Evolutionary conservation across 2,329 filamentous ascomycete species (phyloP).

Genomic region (Pezicula radicicola): DNA sequence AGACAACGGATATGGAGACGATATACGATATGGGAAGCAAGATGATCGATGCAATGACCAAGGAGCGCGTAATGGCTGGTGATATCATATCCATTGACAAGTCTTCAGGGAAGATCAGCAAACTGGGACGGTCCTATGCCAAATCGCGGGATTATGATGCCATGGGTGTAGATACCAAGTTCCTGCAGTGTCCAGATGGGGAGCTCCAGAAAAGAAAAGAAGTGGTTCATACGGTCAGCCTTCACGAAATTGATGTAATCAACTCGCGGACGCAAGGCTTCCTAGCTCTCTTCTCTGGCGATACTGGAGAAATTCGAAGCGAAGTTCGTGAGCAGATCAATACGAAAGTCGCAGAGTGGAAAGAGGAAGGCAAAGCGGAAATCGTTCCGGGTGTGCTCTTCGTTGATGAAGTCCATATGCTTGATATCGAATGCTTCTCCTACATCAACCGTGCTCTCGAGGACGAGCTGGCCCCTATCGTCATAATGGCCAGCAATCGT

Average conservation of each 20-base stretch:
- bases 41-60: constrained; percentile 99
- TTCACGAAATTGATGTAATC: constrained; percentile 99
- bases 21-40: constrained; percentile 99
- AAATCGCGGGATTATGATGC: constrained; percentile 97
- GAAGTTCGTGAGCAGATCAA: constrained; percentile 99
- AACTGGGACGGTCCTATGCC: constrained; percentile 91
- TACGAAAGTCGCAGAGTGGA: constrained; percentile 98
- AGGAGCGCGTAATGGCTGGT: constrained; percentile 97
- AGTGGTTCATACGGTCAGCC: constrained; percentile 91
- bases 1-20: constrained; percentile 99
- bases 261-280: constrained; percentile 99
- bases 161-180: constrained; percentile 98
- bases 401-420: constrained; percentile 99
- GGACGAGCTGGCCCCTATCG: constrained; percentile 89
- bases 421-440: constrained; percentile 98
- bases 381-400: constrained; percentile 97
- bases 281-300: constrained; percentile 92
- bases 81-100: constrained; percentile 99
- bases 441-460: constrained; percentile 97
- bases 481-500: constrained; percentile 99
- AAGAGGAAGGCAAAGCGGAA: constrained; percentile 97
- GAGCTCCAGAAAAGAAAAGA: constrained; percentile 97
- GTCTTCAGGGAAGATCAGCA: constrained; percentile 95
- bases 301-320: constrained; percentile 95
- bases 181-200: constrained; percentile 94